phyloP scores from a whole-genome alignment of 305 asterid species.

The Fraxinus sp. region DNA sequence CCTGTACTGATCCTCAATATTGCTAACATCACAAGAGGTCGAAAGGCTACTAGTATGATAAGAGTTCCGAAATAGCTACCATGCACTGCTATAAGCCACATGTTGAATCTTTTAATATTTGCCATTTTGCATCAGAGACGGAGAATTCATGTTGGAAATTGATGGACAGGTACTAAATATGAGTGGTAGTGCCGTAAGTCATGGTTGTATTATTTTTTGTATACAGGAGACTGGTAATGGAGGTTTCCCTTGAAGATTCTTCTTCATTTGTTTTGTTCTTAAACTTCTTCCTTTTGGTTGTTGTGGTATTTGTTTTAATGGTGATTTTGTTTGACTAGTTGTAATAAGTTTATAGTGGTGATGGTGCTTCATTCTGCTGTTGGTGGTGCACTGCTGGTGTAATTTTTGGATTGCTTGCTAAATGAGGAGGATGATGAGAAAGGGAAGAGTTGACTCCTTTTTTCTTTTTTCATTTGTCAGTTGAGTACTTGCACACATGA shows the following conservation, averaged over 20 bases:
- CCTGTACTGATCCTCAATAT: background rate
- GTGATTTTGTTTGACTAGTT: background rate
- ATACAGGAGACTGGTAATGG: background rate
- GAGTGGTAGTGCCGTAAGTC: background rate
- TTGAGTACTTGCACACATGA: background rate
- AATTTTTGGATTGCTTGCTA: background rate
- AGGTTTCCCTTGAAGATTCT: background rate
- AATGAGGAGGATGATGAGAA: background rate
- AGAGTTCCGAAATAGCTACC: background rate
- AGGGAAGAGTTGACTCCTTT: background rate
- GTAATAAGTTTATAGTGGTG: background rate
- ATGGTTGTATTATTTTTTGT: background rate
- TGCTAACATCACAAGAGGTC: background rate
- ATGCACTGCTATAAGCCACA: background rate
- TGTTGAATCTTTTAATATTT: background rate
- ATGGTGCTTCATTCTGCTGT: background rate
- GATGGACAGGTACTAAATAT: background rate
- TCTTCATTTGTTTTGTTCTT: background rate
- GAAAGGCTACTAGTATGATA: background rate
- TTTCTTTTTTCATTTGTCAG: background rate
- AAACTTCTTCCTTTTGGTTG: background rate
- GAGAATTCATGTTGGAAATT: background rate
- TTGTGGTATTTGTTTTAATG: background rate
- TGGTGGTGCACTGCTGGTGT: background rate
- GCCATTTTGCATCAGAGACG: background rate